Evolutionary conservation across 2,329 filamentous ascomycete genomes (phyloP).

Genomic region (Talaromyces islandicus): DNA sequence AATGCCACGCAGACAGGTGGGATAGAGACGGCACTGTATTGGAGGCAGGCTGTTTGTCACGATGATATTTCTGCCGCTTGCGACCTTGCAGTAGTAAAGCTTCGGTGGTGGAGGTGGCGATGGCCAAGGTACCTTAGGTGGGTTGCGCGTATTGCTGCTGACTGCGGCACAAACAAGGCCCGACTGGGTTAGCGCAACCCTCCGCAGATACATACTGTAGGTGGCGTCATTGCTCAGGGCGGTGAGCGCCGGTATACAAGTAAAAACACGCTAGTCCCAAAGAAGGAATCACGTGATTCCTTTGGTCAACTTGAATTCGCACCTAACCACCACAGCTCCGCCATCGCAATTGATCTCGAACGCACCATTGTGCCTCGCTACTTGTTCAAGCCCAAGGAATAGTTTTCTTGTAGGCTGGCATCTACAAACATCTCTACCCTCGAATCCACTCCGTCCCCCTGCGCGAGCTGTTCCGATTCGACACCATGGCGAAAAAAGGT

Average conservation of each 20-base stretch:
- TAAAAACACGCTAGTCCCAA: not conserved
- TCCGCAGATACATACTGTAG: conserved; percentile 3
- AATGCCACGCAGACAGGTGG: not conserved
- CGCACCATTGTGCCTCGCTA: not conserved
- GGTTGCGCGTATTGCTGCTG: not conserved
- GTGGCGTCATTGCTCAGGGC: conserved; percentile 31
- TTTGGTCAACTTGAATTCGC: not conserved
- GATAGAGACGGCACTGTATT: not conserved
- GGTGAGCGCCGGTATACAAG: conserved; percentile 18
- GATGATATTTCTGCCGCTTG: not conserved
- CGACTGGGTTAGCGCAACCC: not conserved
- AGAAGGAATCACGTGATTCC: not conserved
- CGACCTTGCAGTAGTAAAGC: not conserved
- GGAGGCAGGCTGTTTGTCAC: not conserved
- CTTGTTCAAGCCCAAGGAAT: not conserved
- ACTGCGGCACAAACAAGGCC: not conserved
- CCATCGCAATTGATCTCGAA: not conserved
- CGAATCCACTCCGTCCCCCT: not conserved
- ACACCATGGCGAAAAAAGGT: conserved; percentile 13
- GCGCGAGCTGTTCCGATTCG: not conserved
- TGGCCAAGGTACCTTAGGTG: not conserved
- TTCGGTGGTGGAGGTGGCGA: not conserved
- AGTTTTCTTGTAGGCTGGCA: not conserved
- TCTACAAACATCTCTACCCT: not conserved
- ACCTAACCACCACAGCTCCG: not conserved